Evolutionary conservation across 169 alveolate species (phyloP).

Genomic region (Plasmodium gonderi): DNA sequence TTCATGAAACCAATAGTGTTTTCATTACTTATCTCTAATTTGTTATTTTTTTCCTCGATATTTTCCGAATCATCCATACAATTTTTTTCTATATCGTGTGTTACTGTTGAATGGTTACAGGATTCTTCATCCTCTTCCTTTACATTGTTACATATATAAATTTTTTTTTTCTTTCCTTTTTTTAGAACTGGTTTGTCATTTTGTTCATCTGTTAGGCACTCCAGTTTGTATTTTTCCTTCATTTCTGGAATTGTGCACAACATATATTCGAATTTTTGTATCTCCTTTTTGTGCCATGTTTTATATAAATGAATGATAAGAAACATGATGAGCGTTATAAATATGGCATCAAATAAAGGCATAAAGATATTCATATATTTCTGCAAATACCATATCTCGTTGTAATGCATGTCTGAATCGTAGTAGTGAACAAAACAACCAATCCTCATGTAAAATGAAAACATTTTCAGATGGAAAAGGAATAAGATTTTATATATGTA

Average conservation of each 20-base stretch:
- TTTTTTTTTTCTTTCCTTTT: conserved; percentile 15
- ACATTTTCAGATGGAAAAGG: conserved; percentile 48
- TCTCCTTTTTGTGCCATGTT: conserved; percentile 14
- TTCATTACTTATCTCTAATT: background rate
- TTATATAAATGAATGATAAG: conserved; percentile 17
- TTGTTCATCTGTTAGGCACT: background rate
- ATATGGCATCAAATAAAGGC: conserved; percentile 28
- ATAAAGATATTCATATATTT: conserved; percentile 51
- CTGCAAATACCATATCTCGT: conserved; percentile 62
- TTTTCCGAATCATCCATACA: background rate
- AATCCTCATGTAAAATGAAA: conserved; percentile 27
- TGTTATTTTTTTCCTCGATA: background rate
- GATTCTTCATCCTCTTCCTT: background rate
- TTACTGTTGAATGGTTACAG: background rate
- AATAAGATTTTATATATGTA: conserved; percentile 27
- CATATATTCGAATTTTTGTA: conserved; percentile 16
- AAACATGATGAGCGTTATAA: conserved; percentile 43
- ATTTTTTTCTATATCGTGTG: conserved; percentile 36
- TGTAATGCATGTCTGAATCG: conserved; percentile 34
- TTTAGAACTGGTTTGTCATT: background rate
- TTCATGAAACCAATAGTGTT: background rate
- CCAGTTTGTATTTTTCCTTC: conserved; percentile 1
- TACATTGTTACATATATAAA: background rate
- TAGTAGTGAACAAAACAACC: conserved; percentile 33
- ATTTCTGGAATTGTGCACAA: conserved; percentile 37